Conservation (phyloP, 2,329 filamentous ascomycete genomes). For the Arthrobotrys musiformis region DNA sequence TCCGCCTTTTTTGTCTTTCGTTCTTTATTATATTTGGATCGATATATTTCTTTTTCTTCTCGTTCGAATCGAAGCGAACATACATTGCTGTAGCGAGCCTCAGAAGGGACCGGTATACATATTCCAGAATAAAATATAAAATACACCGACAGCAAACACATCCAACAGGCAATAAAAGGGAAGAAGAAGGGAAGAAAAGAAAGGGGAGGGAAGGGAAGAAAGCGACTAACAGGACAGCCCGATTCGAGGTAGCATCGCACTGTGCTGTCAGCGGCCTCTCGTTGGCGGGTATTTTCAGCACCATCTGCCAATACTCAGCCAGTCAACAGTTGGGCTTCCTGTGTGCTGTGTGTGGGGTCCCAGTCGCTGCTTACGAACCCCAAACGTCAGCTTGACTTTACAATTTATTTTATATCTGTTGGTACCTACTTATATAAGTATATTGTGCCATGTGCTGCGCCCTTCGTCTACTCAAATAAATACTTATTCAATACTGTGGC, state of each 20-base stretch:
- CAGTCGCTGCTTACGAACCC: slow-evolving; percentile 17
- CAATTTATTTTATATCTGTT: too few relatives aligned
- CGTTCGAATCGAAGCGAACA: too few relatives aligned
- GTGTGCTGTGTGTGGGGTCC: too few relatives aligned
- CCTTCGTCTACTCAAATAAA: too few relatives aligned
- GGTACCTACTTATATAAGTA: too few relatives aligned
- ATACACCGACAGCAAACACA: neutral
- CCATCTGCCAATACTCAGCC: neutral
- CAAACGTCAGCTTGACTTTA: slow-evolving; percentile 30
- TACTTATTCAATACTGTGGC: too few relatives aligned
- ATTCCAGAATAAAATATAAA: neutral
- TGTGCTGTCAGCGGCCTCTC: slow-evolving; percentile 22
- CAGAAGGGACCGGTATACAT: neutral
- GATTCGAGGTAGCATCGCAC: slow-evolving; percentile 1
- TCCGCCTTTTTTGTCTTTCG: neutral
- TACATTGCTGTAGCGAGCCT: too few relatives aligned
- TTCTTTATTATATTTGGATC: neutral
- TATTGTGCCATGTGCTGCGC: too few relatives aligned
- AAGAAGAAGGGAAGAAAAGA: neutral
- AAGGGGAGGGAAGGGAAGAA: neutral
- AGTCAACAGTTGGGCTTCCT: too few relatives aligned
- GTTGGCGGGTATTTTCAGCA: slow-evolving; percentile 34
- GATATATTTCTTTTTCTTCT: neutral
- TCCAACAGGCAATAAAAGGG: neutral
- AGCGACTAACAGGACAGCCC: neutral